These are phyloP conservation scores for Schwanniomyces vanrijiae DNA, from an alignment of 805 yeast species.

Conservation along the genomic window DNA sequence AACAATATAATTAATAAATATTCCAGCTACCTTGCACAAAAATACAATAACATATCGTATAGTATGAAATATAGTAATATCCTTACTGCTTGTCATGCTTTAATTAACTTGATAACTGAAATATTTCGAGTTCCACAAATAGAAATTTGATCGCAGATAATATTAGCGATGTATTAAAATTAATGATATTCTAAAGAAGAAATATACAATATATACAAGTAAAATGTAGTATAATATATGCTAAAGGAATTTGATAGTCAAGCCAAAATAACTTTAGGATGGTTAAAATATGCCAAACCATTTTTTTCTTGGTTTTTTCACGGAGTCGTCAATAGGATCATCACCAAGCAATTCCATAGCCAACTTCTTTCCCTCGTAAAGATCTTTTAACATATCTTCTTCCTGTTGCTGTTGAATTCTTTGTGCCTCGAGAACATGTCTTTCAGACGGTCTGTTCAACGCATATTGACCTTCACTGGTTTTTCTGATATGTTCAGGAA, in stretches of 20 bases:
- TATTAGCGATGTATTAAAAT: background rate
- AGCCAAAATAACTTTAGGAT: background rate
- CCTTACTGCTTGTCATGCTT: background rate
- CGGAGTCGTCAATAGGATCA: conserved; percentile 3
- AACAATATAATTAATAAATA: background rate
- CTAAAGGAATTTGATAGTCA: background rate
- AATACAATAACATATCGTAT: background rate
- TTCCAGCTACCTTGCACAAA: background rate
- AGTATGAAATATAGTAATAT: background rate
- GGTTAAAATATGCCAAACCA: conserved; percentile 23
- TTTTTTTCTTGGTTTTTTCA: conserved; percentile 15
- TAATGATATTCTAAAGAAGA: background rate
- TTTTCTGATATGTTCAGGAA: conserved; percentile 40
- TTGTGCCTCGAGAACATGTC: conserved; percentile 75
- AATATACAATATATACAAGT: background rate
- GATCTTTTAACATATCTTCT: conserved; percentile 41
- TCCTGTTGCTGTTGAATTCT: conserved; percentile 67
- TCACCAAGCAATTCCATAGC: conserved; percentile 18
- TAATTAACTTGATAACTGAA: background rate
- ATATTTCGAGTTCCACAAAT: background rate
- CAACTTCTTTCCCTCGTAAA: conserved; percentile 23
- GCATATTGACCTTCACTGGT: conserved; percentile 50
- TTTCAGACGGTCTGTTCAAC: conserved; percentile 66
- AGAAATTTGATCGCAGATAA: background rate
- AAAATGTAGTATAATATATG: background rate